Evolutionary conservation across 768 basidiomycete species (phyloP).

Genomic region (Psilocybe sp.): DNA sequence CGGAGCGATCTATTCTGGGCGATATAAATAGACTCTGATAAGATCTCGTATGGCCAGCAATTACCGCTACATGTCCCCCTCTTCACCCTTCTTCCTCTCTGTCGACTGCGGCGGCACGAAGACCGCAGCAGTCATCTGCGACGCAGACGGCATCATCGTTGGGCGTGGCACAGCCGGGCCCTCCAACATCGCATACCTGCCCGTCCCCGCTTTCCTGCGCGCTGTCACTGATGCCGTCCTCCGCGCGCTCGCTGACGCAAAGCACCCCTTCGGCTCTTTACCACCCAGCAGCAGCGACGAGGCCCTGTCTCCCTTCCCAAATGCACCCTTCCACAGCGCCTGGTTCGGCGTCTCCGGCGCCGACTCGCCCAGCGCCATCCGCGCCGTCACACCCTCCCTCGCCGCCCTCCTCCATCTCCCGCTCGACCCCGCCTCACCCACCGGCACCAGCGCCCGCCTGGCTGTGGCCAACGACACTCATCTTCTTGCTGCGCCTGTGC

Average conservation of each 20-base stretch:
- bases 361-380: constrained; percentile 66
- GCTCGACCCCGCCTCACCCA: constrained; percentile 15
- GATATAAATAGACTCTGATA: too few relatives aligned
- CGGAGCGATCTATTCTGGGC: too few relatives aligned
- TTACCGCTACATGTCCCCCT: too few relatives aligned
- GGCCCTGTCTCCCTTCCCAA: constrained; percentile 10
- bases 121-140: constrained; percentile 71
- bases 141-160: constrained; percentile 54
- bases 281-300: constrained; percentile 20
- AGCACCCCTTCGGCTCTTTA: constrained; percentile 35
- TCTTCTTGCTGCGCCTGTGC: constrained; percentile 79
- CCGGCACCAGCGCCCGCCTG: constrained; percentile 36
- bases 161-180: constrained; percentile 72
- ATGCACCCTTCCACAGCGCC: constrained; percentile 54
- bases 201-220: constrained; percentile 53
- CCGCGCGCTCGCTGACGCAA: constrained; percentile 49
- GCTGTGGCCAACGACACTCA: constrained; percentile 79
- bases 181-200: constrained; percentile 84
- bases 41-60: too few relatives aligned
- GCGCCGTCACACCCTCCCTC: constrained; percentile 50
- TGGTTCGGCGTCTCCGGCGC: constrained; percentile 87
- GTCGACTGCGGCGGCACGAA: constrained; percentile 91
- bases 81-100: constrained; percentile 59
- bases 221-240: constrained; percentile 51
- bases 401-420: constrained; percentile 60